Base-by-base conservation (phyloP, 768 basidiomycete genomes). In the Lactarius tabidus region DNA sequence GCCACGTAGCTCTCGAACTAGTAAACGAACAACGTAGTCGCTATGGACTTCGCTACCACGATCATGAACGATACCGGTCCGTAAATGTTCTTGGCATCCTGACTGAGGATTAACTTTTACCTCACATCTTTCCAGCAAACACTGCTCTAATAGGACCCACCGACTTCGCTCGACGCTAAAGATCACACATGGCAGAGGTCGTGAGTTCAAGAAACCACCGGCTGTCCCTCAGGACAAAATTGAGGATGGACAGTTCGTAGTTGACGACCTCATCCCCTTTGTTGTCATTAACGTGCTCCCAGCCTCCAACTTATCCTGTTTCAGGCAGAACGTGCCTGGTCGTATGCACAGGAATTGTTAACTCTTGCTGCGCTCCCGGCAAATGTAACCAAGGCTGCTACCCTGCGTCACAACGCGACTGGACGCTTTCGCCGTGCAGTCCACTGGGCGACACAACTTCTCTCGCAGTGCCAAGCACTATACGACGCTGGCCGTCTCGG, bases 301-400 rank as follows among this genome's bases (percentile, higher is more conserved):
- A 93, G 91, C 71, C 81, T 95, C 6, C 89, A 95, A 70, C 82
- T 97, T 14, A 77, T 95, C 54, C 81, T 98, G 10, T 88, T 95
- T 71, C 93, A 97, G 74, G 85, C 93, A 10, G 96, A 98, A 74
- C 86, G 96, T 52, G 91, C 93, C 35, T 94, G 94, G 87, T 87
- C 91, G 1, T 86, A 94, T 75, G 87, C 94, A 6, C 92, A 95
- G 74, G 91, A 92, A 60, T 84, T 95, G 52, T 74, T 79, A 26
- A 73, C 80, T 2, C 77, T 82, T 55, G 59, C 81, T 84, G 59
- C 77, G 79, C 23, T 84, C 85, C 71, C 70, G 1, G 41, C 62
- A n/a, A 70, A 71, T 20, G 66, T 39, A 3, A 63, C 59, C 74
- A 79, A 80, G 17, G 80, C 86, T 18, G 78, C 81, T 33, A 76